A percentile compares a stretch with the other conserved stretches of the same genome.
These are phyloP conservation scores for Ophiostoma sp. DNA, from an alignment of 2,329 filamentous ascomycete genomes.

Conservation along the genomic window DNA sequence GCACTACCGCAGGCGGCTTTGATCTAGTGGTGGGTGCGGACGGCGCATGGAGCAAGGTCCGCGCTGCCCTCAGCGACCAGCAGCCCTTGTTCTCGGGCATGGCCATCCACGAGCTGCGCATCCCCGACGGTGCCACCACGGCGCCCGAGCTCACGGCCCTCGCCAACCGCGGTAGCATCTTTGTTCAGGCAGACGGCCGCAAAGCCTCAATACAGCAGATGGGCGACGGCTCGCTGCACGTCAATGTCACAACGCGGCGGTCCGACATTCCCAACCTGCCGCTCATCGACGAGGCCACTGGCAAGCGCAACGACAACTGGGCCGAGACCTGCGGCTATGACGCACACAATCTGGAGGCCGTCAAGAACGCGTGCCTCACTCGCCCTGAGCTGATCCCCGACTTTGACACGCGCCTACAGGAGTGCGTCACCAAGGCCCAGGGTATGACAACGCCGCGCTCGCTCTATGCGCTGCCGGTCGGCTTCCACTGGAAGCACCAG, in stretches of 20 bases:
- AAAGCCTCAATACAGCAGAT: constrained; percentile 42
- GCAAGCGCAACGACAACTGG: constrained; percentile 1
- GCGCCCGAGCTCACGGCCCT: constrained; percentile 42
- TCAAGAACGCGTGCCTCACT: constrained; percentile 31
- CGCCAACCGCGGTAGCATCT: constrained; percentile 46
- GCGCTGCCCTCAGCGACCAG: constrained; percentile 35
- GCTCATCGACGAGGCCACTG: background rate
- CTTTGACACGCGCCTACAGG: constrained; percentile 41
- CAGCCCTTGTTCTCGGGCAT: constrained; percentile 46
- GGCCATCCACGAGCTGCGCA: constrained; percentile 39
- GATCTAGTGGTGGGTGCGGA: constrained; percentile 38
- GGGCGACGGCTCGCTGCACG: constrained; percentile 43
- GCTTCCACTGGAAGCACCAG: constrained; percentile 43
- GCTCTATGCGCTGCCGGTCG: constrained; percentile 51
- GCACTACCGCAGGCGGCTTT: constrained; percentile 30
- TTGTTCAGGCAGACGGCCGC: constrained; percentile 41
- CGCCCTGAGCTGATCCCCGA: constrained; percentile 34
- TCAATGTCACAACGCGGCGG: constrained; percentile 38
- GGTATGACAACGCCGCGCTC: constrained; percentile 39
- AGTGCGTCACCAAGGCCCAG: constrained; percentile 39
- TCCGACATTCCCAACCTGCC: constrained; percentile 29
- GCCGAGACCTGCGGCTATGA: background rate
- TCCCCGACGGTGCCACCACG: constrained; percentile 38
- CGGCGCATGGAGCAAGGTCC: constrained; percentile 38
- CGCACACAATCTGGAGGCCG: background rate